A percentile compares a stretch with the other conserved stretches of the same genome.
Evolutionary conservation across 1,284 basidiomycete species (phyloP).

Genomic region (Mycena sp.): DNA sequence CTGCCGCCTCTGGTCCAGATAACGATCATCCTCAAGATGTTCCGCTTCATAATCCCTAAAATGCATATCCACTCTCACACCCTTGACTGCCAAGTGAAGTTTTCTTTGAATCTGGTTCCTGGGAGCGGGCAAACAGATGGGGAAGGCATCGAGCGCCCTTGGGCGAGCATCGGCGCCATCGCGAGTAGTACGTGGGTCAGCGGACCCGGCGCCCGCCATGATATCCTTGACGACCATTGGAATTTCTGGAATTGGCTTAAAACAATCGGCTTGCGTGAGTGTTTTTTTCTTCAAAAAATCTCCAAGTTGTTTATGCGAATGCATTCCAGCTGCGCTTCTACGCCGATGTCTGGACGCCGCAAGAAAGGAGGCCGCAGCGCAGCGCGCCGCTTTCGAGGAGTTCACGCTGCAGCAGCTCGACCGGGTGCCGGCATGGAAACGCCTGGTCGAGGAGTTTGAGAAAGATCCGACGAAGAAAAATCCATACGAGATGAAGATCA

Average conservation of each 20-base stretch:
- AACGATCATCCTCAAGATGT: not conserved
- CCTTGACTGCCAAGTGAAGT: conserved; percentile 12
- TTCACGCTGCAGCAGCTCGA: conserved; percentile 11
- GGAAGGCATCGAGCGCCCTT: not conserved
- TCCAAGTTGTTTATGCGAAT: not conserved
- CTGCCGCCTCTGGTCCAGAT: not conserved
- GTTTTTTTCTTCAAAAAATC: not conserved
- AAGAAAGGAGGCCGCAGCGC: not conserved
- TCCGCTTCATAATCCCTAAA: not conserved
- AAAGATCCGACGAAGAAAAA: not conserved
- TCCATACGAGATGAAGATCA: conserved; percentile 16
- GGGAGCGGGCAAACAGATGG: not conserved
- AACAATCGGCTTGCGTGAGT: conserved; percentile 28
- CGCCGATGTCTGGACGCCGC: conserved; percentile 23
- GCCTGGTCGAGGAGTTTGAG: conserved; percentile 7
- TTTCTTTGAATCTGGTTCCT: conserved; percentile 29
- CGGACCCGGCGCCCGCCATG: conserved; percentile 46
- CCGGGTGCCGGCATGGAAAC: conserved; percentile 12
- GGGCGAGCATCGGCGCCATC: conserved; percentile 17
- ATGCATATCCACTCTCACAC: not conserved
- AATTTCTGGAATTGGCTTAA: conserved; percentile 47
- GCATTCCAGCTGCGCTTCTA: not conserved
- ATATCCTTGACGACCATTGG: conserved; percentile 48
- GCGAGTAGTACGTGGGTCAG: conserved; percentile 47
- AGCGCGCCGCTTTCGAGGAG: not conserved